phyloP scores from a whole-genome alignment of 306 rosid species.

The Cucurbita pepo region DNA sequence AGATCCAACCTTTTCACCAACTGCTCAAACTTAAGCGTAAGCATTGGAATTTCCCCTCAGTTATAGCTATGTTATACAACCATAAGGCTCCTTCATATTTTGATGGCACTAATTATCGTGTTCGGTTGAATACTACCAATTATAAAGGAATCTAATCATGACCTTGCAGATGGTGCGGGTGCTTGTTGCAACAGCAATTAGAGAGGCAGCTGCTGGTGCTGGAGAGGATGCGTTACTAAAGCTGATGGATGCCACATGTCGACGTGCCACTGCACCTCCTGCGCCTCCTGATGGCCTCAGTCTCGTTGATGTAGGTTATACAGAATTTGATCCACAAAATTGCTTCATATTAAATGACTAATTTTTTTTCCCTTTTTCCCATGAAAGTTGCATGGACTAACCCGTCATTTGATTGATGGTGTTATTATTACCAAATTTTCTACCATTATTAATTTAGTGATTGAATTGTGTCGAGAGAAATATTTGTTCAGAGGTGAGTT shows the following conservation, averaged over 20 bases:
- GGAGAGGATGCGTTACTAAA: constrained; percentile 61
- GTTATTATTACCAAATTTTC: not conserved
- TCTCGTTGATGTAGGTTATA: constrained; percentile 78
- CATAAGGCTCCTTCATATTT: not conserved
- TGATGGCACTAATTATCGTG: not conserved
- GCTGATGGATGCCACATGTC: constrained; percentile 73
- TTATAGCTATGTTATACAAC: not conserved
- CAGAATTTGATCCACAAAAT: constrained; percentile 35
- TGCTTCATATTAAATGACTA: constrained; percentile 37
- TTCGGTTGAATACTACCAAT: not conserved
- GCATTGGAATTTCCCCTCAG: not conserved
- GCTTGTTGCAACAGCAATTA: constrained; percentile 78
- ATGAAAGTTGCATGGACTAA: not conserved
- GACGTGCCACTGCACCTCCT: constrained; percentile 96
- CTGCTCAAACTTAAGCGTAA: not conserved
- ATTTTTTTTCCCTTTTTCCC: not conserved
- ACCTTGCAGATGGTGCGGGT: constrained; percentile 74
- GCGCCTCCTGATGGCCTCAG: constrained; percentile 89
- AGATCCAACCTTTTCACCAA: not conserved
- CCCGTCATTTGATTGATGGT: not conserved
- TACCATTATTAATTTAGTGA: not conserved
- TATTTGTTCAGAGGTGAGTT: not conserved
- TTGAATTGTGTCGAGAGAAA: not conserved
- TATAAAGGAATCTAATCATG: not conserved
- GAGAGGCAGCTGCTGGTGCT: constrained; percentile 93